Percentiles rank a stretch among this genome's conserved stretches.
Conservation (phyloP, 2,329 filamentous ascomycete species). For the Pseudogymnoascus sp. region DNA sequence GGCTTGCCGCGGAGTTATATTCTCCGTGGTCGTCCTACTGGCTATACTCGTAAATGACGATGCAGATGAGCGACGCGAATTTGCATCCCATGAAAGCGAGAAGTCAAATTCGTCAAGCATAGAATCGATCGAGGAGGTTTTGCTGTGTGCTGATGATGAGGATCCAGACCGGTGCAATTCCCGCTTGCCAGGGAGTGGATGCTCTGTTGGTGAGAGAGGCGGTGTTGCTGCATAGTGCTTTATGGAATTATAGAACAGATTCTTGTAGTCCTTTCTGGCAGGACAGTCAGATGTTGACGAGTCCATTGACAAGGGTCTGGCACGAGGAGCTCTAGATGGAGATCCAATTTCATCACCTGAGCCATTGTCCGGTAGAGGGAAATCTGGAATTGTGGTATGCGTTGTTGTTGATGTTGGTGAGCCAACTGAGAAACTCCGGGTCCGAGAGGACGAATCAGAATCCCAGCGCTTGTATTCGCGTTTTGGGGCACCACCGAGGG, state of each 20-base stretch:
- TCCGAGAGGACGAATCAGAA: background rate
- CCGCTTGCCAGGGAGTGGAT: background rate
- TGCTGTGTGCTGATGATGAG: background rate
- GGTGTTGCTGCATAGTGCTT: slow-evolving; percentile 3
- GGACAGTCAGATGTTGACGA: background rate
- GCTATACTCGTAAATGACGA: background rate
- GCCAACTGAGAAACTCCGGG: background rate
- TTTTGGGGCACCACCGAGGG: background rate
- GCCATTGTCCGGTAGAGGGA: background rate
- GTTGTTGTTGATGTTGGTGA: background rate
- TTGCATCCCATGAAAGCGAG: background rate
- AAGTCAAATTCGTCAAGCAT: background rate
- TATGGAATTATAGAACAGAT: background rate
- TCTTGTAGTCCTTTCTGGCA: slow-evolving; percentile 2
- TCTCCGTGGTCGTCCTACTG: background rate
- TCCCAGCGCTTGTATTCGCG: background rate
- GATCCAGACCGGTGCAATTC: background rate
- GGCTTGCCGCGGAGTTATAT: background rate
- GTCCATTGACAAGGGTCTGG: background rate
- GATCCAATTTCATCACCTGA: background rate
- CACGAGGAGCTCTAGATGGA: background rate
- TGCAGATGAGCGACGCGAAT: background rate
- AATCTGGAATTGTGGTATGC: background rate
- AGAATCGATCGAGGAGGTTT: background rate
- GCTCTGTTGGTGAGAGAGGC: background rate